Evolutionary conservation across 768 basidiomycete species (phyloP).

Genomic region (Glaciozyma martinii): DNA sequence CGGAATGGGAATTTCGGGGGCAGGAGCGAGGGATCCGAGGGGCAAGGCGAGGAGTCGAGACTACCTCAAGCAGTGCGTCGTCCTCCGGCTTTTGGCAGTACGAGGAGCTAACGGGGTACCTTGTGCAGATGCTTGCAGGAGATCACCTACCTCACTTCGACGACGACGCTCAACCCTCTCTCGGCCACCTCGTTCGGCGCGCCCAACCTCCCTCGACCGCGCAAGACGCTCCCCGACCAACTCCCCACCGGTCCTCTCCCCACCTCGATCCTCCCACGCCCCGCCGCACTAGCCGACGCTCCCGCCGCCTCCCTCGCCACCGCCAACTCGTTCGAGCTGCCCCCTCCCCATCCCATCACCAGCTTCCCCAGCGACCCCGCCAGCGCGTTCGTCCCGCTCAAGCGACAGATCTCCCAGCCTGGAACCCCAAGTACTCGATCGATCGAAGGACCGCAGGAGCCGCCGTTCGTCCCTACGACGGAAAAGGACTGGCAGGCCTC

Average conservation of each 20-base stretch:
- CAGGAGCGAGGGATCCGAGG: slow-evolving; percentile 84
- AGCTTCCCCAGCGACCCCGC: slow-evolving; percentile 17
- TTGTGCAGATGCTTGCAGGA: slow-evolving; percentile 82
- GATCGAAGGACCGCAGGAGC: no score
- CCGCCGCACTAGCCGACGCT: not conserved
- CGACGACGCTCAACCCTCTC: slow-evolving; percentile 88
- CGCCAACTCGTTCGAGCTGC: not conserved
- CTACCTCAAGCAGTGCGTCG: slow-evolving; percentile 85
- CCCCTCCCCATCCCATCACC: not conserved
- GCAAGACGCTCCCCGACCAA: slow-evolving; percentile 29
- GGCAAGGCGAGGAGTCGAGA: slow-evolving; percentile 87
- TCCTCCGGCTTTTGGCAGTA: no score
- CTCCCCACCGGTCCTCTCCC: slow-evolving; percentile 4
- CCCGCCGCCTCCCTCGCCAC: not conserved
- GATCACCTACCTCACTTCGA: slow-evolving; percentile 92
- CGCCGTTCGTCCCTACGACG: no score
- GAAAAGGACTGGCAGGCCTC: no score
- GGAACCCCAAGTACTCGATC: not conserved
- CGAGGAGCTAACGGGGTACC: not conserved
- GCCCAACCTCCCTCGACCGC: slow-evolving; percentile 24
- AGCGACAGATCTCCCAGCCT: slow-evolving; percentile 8
- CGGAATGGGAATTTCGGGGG: not conserved
- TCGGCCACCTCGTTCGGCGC: slow-evolving; percentile 27
- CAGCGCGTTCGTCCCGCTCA: slow-evolving; percentile 21
- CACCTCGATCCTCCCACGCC: not conserved